Percentiles rank a stretch among this genome's conserved stretches.
Conservation (phyloP, 2,329 filamentous ascomycete species). For the Colletotrichum nymphaeae region DNA sequence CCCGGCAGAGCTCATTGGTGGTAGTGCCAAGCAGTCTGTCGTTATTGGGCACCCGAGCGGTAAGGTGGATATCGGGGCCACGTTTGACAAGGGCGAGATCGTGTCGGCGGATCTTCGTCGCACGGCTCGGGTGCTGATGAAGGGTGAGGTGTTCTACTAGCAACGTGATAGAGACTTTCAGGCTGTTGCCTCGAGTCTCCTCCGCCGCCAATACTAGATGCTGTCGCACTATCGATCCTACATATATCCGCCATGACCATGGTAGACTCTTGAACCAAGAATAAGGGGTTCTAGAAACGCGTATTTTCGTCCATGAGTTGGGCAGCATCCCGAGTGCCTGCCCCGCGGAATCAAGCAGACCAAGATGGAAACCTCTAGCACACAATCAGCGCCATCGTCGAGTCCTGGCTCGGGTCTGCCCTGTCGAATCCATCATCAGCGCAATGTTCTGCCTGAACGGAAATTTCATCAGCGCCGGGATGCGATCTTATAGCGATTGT, state of each 20-base stretch:
- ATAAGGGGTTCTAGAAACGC: background rate
- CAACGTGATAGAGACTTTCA: background rate
- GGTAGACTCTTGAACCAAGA: too few species aligned
- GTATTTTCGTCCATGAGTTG: background rate
- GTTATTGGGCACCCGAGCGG: slow-evolving; percentile 61
- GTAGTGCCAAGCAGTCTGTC: slow-evolving; percentile 42
- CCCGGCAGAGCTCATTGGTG: slow-evolving; percentile 46
- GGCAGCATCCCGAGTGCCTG: background rate
- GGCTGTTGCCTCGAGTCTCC: too few species aligned
- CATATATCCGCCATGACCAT: background rate
- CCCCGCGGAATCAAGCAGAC: slow-evolving; percentile 11
- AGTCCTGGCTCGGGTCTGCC: slow-evolving; percentile 44
- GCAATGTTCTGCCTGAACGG: too few species aligned
- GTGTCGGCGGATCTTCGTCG: slow-evolving; percentile 57
- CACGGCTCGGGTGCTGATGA: slow-evolving; percentile 62
- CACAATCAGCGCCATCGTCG: slow-evolving; percentile 14
- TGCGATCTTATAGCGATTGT: slow-evolving; percentile 40
- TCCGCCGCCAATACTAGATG: too few species aligned
- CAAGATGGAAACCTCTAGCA: background rate
- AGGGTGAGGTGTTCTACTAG: slow-evolving; percentile 58
- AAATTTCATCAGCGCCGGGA: background rate
- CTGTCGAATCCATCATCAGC: slow-evolving; percentile 41
- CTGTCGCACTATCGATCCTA: too few species aligned
- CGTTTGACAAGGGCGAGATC: slow-evolving; percentile 52
- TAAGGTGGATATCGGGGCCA: slow-evolving; percentile 57